phyloP scores from a whole-genome alignment of 495 filamentous ascomycete genomes.

The Jackrogersella multiformis region DNA sequence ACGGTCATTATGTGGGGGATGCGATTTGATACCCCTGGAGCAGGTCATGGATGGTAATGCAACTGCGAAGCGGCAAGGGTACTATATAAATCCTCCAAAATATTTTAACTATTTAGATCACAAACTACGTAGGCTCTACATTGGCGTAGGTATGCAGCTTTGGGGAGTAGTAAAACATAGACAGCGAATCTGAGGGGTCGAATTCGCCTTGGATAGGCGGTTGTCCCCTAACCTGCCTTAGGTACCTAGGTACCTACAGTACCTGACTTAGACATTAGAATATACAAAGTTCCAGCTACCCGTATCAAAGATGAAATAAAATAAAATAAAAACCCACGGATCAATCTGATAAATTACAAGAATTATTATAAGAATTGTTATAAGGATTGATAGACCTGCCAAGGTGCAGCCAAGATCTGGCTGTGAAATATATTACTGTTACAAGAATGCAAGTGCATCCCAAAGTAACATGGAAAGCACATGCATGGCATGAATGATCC shows the following conservation, averaged over 20 bases:
- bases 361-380: not conserved
- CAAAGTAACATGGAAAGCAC: not conserved
- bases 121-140: not conserved
- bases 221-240: too few species aligned
- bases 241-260: too few species aligned
- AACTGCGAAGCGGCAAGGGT: not conserved
- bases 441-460: too few species aligned
- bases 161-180: not conserved
- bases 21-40: constrained; percentile 22
- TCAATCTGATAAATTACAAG: not conserved
- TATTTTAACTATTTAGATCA: not conserved
- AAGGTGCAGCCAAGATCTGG: not conserved
- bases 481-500: not conserved
- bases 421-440: not conserved
- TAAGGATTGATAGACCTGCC: not conserved
- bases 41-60: constrained; percentile 8
- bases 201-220: too few species aligned
- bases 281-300: too few species aligned
- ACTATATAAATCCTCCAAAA: not conserved
- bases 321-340: not conserved
- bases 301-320: too few species aligned
- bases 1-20: constrained; percentile 3
- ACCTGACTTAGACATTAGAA: too few species aligned
- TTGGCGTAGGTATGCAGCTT: not conserved
- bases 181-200: not conserved